Evolutionary conservation across 2,329 filamentous ascomycete genomes (phyloP), one percentile per base, ranked within the genome.

Genomic region (Alternaria consortialis): DNA sequence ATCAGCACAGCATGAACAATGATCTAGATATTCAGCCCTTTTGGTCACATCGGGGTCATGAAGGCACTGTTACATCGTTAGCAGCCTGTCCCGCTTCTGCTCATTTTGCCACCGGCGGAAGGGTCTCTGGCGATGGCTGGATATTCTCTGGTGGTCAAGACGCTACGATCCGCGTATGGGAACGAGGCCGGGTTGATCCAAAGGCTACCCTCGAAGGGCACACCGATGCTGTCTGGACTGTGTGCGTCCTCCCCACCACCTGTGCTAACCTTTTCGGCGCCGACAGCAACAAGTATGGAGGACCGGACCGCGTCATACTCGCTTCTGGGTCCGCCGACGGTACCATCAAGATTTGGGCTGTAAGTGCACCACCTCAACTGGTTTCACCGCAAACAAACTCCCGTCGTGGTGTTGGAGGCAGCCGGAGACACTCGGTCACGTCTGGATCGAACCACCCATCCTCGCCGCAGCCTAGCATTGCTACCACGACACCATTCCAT

Each of bases 61-160:
- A 90, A n/a, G 94, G 95, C 3, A 88, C 93, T 2, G 94, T 99
- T 2, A 91, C 96, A 40, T 93, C 88, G 43, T 82, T 99, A 27
- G 90, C 94, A 0, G 91, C 94, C 4, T 97, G 93, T 85, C 93
- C 93, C 2, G 90, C 93, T 2, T 90, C 92, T 2, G 91, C 92
- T 27, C 95, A 92, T 74, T 97, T 97, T 76, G 91, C 92, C 7
- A 96, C 93, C 17, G 92, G 94, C 36, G 93, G 94, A 7, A 88
- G 94, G 64, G 92, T 92, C 7, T 88, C 91, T 70, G 94, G 94
- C 32, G 95, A 98, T 71, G 95, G 95, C 29, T 99, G 95, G 95
- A 94, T 99, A 67, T 99, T 99, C 79, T 98, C 94, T 5, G 95
- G 95, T 62, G 95, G 95, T 4, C 93, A 97, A 77, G 95, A 99